Percentiles rank a stretch among this genome's conserved stretches.
Conservation (phyloP, 176 grass and related monocot species). For the Miscanthus lutarioriparius region DNA sequence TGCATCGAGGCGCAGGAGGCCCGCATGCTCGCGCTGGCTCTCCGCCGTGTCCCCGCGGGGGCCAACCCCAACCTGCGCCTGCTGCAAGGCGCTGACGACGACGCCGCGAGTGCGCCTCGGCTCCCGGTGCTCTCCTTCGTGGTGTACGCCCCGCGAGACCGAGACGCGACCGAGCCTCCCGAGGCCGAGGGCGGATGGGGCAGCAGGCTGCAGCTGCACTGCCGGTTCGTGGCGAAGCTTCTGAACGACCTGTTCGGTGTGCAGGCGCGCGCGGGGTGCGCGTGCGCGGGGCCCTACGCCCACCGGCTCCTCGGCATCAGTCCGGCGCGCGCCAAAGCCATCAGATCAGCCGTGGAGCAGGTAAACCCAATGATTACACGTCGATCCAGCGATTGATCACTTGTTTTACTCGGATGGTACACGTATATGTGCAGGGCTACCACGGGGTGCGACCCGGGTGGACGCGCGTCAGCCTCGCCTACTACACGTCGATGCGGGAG, state of each 20-base stretch:
- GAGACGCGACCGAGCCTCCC: neutral
- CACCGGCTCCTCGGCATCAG: slow-evolving; percentile 61
- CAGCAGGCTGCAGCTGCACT: slow-evolving; percentile 60
- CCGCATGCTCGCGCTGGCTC: slow-evolving; percentile 23
- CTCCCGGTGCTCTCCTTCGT: slow-evolving; percentile 79
- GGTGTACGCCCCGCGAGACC: slow-evolving; percentile 22
- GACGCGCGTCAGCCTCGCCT: slow-evolving; percentile 73
- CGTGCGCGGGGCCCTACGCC: slow-evolving; percentile 77
- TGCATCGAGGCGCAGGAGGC: slow-evolving; percentile 40
- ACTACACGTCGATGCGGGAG: slow-evolving; percentile 64
- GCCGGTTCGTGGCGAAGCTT: slow-evolving; percentile 74
- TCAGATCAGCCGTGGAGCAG: slow-evolving; percentile 30
- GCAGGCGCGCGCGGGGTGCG: slow-evolving; percentile 79
- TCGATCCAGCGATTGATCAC: too few species aligned
- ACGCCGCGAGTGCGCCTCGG: neutral
- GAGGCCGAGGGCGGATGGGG: neutral
- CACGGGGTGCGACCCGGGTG: slow-evolving; percentile 70
- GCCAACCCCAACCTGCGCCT: slow-evolving; percentile 39
- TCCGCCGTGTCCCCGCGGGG: slow-evolving; percentile 17
- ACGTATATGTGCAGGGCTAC: slow-evolving; percentile 39
- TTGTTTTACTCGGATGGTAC: too few species aligned
- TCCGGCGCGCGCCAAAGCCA: slow-evolving; percentile 47
- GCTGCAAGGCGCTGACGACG: slow-evolving; percentile 47
- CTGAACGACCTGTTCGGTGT: slow-evolving; percentile 88
- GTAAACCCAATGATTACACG: too few species aligned